These are phyloP conservation scores for Scutellaria galericulata DNA, from an alignment of 257 asterid genomes.

Conservation along the genomic window DNA sequence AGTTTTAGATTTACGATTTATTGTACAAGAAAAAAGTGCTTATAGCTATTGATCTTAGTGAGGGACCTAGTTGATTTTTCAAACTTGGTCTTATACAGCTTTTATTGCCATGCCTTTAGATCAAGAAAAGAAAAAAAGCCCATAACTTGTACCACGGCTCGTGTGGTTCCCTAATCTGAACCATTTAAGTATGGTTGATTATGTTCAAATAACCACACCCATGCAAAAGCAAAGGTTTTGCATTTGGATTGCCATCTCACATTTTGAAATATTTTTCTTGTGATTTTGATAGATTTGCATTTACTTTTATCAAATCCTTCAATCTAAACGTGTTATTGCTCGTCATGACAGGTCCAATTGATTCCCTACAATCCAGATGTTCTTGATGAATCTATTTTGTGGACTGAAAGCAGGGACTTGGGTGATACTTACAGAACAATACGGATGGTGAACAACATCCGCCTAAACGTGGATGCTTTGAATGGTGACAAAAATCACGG, in stretches of 20 bases:
- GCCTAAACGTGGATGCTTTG: constrained; percentile 78
- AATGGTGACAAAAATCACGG: constrained; percentile 87
- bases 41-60: not conserved
- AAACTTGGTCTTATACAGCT: too few relatives aligned
- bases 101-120: too few relatives aligned
- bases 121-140: too few relatives aligned
- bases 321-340: not conserved
- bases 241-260: too few relatives aligned
- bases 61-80: not conserved
- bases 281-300: too few relatives aligned
- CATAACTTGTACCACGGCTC: too few relatives aligned
- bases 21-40: not conserved
- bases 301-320: too few relatives aligned
- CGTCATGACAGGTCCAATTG: constrained; percentile 55
- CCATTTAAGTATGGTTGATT: too few relatives aligned
- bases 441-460: constrained; percentile 84
- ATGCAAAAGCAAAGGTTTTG: too few relatives aligned
- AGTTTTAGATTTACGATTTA: not conserved
- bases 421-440: constrained; percentile 76
- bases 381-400: constrained; percentile 81
- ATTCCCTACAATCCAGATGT: constrained; percentile 61
- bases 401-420: constrained; percentile 88
- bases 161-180: not conserved
- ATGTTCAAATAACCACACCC: too few relatives aligned
- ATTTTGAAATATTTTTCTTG: too few relatives aligned